Base-by-base conservation (phyloP, 352 stramenopile species). In the Phytopythium sindhum region DNA sequence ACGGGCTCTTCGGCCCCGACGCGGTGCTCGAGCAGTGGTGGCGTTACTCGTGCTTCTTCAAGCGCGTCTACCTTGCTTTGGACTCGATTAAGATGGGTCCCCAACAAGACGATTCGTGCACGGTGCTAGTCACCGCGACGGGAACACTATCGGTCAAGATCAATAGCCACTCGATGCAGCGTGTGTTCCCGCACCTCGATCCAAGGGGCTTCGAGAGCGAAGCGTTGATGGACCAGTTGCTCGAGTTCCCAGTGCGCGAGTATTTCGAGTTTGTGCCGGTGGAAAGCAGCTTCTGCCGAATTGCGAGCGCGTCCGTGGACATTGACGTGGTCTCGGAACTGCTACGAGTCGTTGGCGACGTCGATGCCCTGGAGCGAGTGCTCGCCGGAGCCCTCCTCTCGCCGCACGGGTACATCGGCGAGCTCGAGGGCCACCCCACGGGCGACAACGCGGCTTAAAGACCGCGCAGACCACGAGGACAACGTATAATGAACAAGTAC, bases 1-100 rank as follows among this genome's bases (percentile, higher is more conserved):
- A 70, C 28, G 54, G 54, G 10, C 44, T 74, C 10, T 65, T 63
- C 19, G 78, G 73, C 5, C 57, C 70, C 0, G 64, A 78, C 15
- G 50, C 60, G 8, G 21, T 77, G 7, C 65, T 81, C 59, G 60
- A 76, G 8, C 66, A 86, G 42, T 86, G 77, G 72, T 62, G 65
- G 33, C 67, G 64, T 39, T 64, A 78, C 44, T 80, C 75, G 23
- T 60, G 63, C 41, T 77, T 62, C 24, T 69, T 78, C 47, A 65
- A 78, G 11, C 63, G 73, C 37, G 65, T 88, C 3, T 57, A 75
- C 26, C 73, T 84, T 28, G 58, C 77, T 17, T 51, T 77, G n/a
- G 29, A 57, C 15, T 24, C 1, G 7, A 24, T 57, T 0, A 7
- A 7, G 1, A 2, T 5, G 29, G 17, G 31, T 4, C 51, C 51